A percentile compares a stretch with the other conserved stretches of the same genome.
Conservation (phyloP, 2,329 filamentous ascomycete genomes). For the Alternaria metachromatica region DNA sequence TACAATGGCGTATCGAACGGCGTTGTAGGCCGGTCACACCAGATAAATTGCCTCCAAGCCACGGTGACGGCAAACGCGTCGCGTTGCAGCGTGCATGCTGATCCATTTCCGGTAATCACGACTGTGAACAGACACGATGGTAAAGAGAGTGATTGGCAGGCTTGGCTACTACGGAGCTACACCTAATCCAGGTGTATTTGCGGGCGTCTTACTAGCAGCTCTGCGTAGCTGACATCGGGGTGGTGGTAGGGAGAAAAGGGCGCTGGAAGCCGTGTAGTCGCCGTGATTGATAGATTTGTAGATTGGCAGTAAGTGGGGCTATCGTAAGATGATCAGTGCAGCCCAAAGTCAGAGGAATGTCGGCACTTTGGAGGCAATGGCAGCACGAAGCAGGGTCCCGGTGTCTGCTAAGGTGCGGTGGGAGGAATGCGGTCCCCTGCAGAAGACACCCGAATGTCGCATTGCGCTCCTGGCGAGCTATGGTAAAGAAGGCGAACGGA, state of each 20-base stretch:
- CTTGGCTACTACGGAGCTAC: constrained; percentile 5
- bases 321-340: neutral
- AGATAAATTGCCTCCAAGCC: constrained; percentile 12
- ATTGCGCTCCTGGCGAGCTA: constrained; percentile 1
- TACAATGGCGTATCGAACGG: constrained; percentile 10
- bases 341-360: neutral
- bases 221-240: neutral
- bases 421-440: neutral
- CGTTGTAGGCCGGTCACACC: constrained; percentile 7
- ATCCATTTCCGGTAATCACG: constrained; percentile 36
- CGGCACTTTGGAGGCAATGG: neutral
- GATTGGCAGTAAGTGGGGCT: neutral
- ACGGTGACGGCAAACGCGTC: constrained; percentile 13
- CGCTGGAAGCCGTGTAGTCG: neutral
- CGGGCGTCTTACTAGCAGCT: neutral
- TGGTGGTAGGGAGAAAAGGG: neutral
- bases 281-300: neutral
- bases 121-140: constrained; percentile 26
- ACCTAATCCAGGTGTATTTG: neutral
- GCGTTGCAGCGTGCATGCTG: constrained; percentile 22
- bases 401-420: neutral
- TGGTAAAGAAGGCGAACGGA: constrained; percentile 1
- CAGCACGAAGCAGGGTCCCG: constrained; percentile 4
- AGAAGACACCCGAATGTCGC: neutral
- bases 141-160: neutral